Percentiles rank a stretch among this genome's conserved stretches.
Evolutionary conservation across 805 yeast genomes (phyloP).

Genomic region (Starmera amethionina): DNA sequence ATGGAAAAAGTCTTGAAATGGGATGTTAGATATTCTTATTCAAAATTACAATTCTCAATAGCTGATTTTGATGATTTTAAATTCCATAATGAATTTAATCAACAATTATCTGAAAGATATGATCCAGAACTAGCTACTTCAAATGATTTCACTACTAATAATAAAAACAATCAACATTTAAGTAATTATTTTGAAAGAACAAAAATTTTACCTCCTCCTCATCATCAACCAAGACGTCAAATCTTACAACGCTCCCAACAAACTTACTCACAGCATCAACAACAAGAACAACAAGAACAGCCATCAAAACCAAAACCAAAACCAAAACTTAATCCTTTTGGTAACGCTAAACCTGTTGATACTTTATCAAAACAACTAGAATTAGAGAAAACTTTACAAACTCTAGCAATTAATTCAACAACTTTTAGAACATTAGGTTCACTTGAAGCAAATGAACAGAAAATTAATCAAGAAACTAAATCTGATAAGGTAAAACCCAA

Average conservation of each 20-base stretch:
- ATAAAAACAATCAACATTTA: background rate
- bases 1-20: constrained; percentile 52
- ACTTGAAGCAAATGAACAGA: too few species aligned
- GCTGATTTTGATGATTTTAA: constrained; percentile 18
- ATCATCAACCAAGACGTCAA: constrained; percentile 9
- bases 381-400: constrained; percentile 39
- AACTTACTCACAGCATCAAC: constrained; percentile 6
- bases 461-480: too few species aligned
- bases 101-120: constrained; percentile 9
- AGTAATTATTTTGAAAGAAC: background rate
- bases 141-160: constrained; percentile 1
- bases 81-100: constrained; percentile 14
- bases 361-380: constrained; percentile 55
- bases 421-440: constrained; percentile 18
- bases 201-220: constrained; percentile 1
- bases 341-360: constrained; percentile 81
- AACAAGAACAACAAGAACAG: constrained; percentile 13
- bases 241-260: background rate
- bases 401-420: constrained; percentile 36
- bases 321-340: constrained; percentile 53
- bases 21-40: constrained; percentile 40
- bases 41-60: constrained; percentile 19
- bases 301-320: constrained; percentile 15
- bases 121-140: constrained; percentile 10
- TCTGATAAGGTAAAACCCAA: too few species aligned